These are phyloP conservation scores for Solanum bulbocastanum DNA, from an alignment of 257 asterid genomes.

Conservation along the genomic window DNA sequence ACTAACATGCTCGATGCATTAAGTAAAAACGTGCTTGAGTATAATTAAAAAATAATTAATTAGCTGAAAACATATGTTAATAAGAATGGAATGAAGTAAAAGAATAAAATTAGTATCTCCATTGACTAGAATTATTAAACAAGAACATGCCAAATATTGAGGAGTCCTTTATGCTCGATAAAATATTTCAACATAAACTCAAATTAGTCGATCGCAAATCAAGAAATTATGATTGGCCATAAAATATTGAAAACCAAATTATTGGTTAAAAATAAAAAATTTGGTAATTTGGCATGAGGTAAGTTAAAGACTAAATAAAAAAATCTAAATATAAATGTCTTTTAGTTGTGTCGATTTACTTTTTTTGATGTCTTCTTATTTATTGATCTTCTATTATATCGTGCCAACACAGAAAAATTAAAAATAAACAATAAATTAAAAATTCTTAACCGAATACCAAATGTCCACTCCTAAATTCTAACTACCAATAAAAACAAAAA, in stretches of 20 bases:
- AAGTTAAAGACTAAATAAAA: too few species aligned
- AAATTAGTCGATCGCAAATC: neutral
- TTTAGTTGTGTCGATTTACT: too few species aligned
- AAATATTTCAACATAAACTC: neutral
- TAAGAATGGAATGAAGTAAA: neutral
- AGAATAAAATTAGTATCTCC: neutral
- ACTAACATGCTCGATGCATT: neutral
- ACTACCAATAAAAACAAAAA: neutral
- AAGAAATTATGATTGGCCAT: rapidly evolving
- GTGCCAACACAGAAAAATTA: too few species aligned
- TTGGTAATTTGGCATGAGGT: neutral
- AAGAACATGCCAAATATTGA: neutral
- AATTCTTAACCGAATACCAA: too few species aligned
- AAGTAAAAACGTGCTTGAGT: neutral
- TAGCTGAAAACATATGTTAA: neutral
- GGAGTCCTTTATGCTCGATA: neutral
- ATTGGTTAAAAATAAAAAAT: neutral
- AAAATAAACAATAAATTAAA: too few species aligned
- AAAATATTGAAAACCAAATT: neutral
- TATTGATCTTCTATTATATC: neutral
- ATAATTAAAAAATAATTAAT: neutral
- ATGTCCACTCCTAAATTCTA: rapidly evolving
- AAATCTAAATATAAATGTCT: too few species aligned
- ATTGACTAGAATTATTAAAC: neutral
- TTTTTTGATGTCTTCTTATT: too few species aligned